phyloP scores from a whole-genome alignment of 108 stramenopile genomes.

The Licmophora abbreviata region DNA sequence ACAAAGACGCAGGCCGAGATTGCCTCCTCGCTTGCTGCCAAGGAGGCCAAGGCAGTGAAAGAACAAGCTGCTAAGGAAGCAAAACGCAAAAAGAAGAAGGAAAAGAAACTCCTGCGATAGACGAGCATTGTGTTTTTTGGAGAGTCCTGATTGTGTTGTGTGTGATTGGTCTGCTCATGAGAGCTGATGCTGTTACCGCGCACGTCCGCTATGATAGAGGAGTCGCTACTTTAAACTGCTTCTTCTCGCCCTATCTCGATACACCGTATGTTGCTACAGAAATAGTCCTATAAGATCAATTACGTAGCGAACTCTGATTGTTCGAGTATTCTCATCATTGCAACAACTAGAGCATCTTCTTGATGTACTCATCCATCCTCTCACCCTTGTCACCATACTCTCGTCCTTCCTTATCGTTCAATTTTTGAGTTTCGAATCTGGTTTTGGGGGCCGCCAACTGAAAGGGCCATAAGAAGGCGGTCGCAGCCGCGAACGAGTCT shows the following conservation, averaged over 20 bases:
- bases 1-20: conserved; percentile 7
- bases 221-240: too few relatives aligned
- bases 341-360: conserved; percentile 69
- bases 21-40: conserved; percentile 18
- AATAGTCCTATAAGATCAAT: too few relatives aligned
- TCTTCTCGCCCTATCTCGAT: too few relatives aligned
- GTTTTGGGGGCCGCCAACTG: conserved; percentile 56
- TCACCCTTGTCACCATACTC: conserved; percentile 84
- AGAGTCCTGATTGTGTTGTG: too few relatives aligned
- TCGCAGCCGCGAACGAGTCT: conserved; percentile 25
- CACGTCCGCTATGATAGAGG: too few relatives aligned
- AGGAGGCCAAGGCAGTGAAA: conserved; percentile 9
- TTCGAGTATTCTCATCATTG: too few relatives aligned
- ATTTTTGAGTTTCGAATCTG: conserved; percentile 64
- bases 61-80: conserved; percentile 8
- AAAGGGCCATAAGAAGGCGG: conserved; percentile 77
- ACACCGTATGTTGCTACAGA: too few relatives aligned
- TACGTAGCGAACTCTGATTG: too few relatives aligned
- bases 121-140: too few relatives aligned
- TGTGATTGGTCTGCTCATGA: too few relatives aligned
- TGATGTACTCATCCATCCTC: conserved; percentile 72
- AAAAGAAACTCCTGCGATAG: too few relatives aligned
- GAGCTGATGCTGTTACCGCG: too few relatives aligned
- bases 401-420: conserved; percentile 66
- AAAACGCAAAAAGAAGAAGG: conserved; percentile 26